Evolutionary conservation across 495 filamentous ascomycete genomes (phyloP).

Genomic region (Xylaria grammica): DNA sequence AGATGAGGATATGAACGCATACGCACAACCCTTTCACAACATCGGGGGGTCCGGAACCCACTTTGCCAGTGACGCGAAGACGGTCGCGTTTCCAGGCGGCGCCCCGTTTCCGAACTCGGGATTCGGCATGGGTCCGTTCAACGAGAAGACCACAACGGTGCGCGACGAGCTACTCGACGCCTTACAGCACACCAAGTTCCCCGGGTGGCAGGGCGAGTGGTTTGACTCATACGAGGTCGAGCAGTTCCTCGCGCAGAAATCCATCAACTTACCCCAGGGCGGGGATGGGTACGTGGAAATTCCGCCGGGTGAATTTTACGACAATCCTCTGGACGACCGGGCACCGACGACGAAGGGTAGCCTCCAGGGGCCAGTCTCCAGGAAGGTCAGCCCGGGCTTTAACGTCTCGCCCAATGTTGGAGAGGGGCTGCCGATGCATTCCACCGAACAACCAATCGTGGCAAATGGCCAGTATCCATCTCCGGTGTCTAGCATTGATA

Average conservation of each 20-base stretch:
- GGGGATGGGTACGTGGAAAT: constrained; percentile 56
- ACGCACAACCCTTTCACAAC: constrained; percentile 66
- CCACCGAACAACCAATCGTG: neutral
- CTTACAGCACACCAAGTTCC: constrained; percentile 47
- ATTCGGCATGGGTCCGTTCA: constrained; percentile 50
- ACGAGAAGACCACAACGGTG: constrained; percentile 34
- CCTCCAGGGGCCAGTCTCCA: constrained; percentile 11
- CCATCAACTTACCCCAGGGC: constrained; percentile 58
- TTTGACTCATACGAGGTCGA: constrained; percentile 77
- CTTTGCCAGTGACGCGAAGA: constrained; percentile 40
- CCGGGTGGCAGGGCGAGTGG: constrained; percentile 70
- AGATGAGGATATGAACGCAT: constrained; percentile 61
- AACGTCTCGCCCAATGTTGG: neutral
- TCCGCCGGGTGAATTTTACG: constrained; percentile 41
- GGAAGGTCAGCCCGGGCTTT: neutral
- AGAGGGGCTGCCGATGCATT: neutral
- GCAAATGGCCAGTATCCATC: neutral
- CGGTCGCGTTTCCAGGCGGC: constrained; percentile 34
- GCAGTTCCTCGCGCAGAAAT: constrained; percentile 65
- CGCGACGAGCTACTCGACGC: constrained; percentile 38
- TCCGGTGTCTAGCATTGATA: constrained; percentile 16
- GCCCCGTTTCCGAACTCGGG: constrained; percentile 45
- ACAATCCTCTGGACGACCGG: constrained; percentile 20
- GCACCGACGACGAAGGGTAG: constrained; percentile 15
- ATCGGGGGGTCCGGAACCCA: constrained; percentile 74